Base-by-base conservation (phyloP, 805 yeast genomes). In the Wickerhamia fluorescens region DNA sequence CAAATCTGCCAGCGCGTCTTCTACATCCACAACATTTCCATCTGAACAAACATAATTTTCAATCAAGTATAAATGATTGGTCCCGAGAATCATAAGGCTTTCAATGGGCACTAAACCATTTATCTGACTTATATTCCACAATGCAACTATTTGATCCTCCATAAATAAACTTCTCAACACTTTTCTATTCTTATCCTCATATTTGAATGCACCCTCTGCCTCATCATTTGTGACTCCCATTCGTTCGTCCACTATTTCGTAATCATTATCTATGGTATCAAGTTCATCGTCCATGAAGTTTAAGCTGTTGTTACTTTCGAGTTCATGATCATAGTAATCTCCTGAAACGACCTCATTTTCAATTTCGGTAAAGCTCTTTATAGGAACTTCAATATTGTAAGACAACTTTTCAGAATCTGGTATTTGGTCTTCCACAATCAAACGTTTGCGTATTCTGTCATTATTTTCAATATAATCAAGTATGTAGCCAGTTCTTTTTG, bases 91-190 rank as follows among this genome's bases (percentile, higher is more conserved):
- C 50, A 86, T 56, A 21, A 86, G 63, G 10, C 89, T 83, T 45
- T 85, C 94, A 11, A 69, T 60, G 2, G 87, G 75, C 17, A 77
- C 83, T n/a, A 86, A 56, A 0, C 95, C 95, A 33, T 78, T 57
- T 13, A 87, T 72, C 27, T 76, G 74, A 31, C 88, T 74, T 1
- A 82, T 75, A 47, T 86, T 86, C 78, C 84, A 78, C 11, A 86
- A 55, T 9, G 73, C 72, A n/a, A 61, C 68, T 14, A 87, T 82
- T 25, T 67, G 68, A 48, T 86, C 96, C 10, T 82, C 82, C 29
- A 73, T 68, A 40, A 59, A 75, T 31, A 86, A 56, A 41, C 83
- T 71, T 34, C 88, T 66, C 13, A 85, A 55, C 1, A 86, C 79
- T 44, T 78, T 80, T 31, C 94, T 57, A 47, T 85, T 83, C 42